Conservation (phyloP, 495 filamentous ascomycete species). For the Penicillium paradoxum region DNA sequence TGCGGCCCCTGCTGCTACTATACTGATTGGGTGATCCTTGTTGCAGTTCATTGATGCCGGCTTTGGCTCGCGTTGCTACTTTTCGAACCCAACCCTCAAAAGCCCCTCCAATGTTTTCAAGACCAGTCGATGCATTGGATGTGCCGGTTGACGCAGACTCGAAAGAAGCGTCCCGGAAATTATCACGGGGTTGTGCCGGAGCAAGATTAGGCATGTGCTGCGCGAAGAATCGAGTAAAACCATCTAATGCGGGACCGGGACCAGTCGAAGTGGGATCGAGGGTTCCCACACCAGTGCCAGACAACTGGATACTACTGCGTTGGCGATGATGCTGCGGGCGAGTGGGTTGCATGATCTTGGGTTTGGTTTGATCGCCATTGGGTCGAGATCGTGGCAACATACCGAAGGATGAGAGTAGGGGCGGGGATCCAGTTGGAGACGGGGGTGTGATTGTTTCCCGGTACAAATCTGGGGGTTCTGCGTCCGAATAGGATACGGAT, state of each 20-base stretch:
- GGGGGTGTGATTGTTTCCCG: constrained; percentile 33
- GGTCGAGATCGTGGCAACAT: constrained; percentile 17
- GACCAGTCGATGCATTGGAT: constrained; percentile 47
- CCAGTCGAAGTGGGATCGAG: constrained; percentile 60
- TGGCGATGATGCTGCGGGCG: constrained; percentile 34
- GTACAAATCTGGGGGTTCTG: constrained; percentile 34
- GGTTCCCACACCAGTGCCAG: constrained; percentile 80
- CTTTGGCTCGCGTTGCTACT: constrained; percentile 54
- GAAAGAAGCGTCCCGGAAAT: constrained; percentile 33
- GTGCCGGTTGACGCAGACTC: constrained; percentile 40
- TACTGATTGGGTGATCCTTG: constrained; percentile 29
- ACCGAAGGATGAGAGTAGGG: constrained; percentile 23
- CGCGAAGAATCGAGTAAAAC: constrained; percentile 71
- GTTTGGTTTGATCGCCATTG: constrained; percentile 16
- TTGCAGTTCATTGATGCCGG: constrained; percentile 38
- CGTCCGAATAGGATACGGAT: constrained; percentile 50
- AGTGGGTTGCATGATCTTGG: constrained; percentile 15
- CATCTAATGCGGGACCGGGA: constrained; percentile 77
- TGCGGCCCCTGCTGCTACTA: constrained; percentile 28
- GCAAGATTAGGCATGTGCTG: constrained; percentile 70
- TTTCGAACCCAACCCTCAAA: constrained; percentile 87
- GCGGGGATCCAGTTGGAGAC: constrained; percentile 29
- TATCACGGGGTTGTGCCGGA: constrained; percentile 29
- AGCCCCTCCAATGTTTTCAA: constrained; percentile 80
- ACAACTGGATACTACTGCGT: constrained; percentile 48